Base-by-base conservation (phyloP, 768 basidiomycete species). In the Trametopsis cervina region DNA sequence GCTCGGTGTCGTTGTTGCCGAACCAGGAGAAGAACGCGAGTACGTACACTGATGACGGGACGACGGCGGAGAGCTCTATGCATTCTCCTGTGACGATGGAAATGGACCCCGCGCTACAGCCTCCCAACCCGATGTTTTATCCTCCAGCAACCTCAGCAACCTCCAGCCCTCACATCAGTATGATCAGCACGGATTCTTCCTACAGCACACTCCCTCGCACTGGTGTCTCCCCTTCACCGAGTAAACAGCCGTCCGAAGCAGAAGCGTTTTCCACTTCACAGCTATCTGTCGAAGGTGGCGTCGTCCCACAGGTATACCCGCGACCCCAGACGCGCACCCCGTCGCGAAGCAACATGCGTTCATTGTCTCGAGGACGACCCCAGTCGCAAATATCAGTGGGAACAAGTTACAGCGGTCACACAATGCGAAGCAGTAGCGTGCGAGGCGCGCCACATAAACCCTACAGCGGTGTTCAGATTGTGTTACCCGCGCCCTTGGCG, bases 401-500 rank as follows among this genome's bases (percentile, higher is more conserved):
- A 43, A 57, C 57, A 11, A 59, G 43, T 44, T 60, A 57, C 53
- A 69, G 56, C 50, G 56, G 57, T 7, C 57, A 56, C 21, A 66
- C 65, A 46, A 66, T 66, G 29, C 55, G 40, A 20, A 53, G 10
- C 51, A 66, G 65, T 50, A 69, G 67, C 21, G 57, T 80, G 21
- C 72, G 77, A 15, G 83, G 83, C 26, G 63, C 73, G 1, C 84
- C 85, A 18, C 85, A 89, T 58, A 69, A 71, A 4, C 77, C 74
- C 0, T 73, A 76, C 49, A 82, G 71, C 59, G 73, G 73, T 46
- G 65, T 88, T 45, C 77, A 86, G 55, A 80, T 89, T 44, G 65
- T 89, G 13, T 68, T 87, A 3, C 87, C 87, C 0, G 63, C 76
- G 1, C 86, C 85, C 1, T 72, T 89, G 15, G 76, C 48, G 15